phyloP scores from a whole-genome alignment of 202 grass and related monocot species.

The Digitaria exilis region DNA sequence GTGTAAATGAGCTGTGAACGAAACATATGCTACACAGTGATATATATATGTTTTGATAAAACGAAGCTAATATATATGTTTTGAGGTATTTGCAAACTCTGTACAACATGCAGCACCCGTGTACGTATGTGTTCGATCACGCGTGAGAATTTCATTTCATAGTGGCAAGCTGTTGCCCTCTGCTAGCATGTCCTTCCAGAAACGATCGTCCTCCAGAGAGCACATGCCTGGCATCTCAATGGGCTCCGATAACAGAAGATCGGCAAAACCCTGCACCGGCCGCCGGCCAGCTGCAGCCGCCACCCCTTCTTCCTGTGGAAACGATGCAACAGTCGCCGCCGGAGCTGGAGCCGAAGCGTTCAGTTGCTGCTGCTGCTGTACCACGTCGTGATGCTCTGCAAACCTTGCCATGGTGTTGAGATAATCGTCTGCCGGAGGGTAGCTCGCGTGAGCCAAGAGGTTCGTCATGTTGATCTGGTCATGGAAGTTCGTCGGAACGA shows the following conservation, averaged over 20 bases:
- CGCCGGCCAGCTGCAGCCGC: neutral
- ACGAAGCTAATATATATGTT: neutral
- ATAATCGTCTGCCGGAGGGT: neutral
- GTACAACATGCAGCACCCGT: constrained; percentile 13
- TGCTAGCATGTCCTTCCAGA: constrained; percentile 44
- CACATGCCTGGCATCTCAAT: constrained; percentile 29
- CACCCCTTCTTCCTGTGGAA: neutral
- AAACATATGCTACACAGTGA: neutral
- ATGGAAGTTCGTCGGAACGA: constrained; percentile 1
- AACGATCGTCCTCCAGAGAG: constrained; percentile 32
- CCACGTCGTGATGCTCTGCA: neutral
- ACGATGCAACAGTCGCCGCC: neutral
- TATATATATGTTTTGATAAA: neutral
- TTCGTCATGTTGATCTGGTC: constrained; percentile 33
- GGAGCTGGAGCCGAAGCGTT: neutral
- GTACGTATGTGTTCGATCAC: neutral
- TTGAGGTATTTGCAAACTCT: neutral
- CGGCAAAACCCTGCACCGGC: constrained; percentile 4
- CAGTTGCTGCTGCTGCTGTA: neutral
- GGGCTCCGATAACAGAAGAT: constrained; percentile 32
- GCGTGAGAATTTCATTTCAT: neutral
- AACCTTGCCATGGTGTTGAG: neutral
- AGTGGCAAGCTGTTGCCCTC: constrained; percentile 24
- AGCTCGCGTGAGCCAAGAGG: neutral
- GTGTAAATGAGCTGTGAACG: neutral